phyloP scores from a whole-genome alignment of 1,284 basidiomycete genomes.

The Sparassis latifolia region DNA sequence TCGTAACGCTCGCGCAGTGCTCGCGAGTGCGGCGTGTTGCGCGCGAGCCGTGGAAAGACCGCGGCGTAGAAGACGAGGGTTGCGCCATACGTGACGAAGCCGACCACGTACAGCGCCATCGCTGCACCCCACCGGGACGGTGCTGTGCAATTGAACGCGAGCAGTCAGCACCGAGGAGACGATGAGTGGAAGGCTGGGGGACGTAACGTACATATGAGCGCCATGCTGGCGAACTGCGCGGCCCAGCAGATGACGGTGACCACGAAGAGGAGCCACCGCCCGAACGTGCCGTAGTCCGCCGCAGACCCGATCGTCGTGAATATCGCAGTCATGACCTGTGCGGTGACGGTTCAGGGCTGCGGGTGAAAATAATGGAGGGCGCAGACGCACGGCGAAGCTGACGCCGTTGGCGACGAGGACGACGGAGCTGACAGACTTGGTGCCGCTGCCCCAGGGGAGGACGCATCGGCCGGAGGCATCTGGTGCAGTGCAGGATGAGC shows the following conservation, averaged over 20 bases:
- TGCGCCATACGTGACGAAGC: slow-evolving; percentile 71
- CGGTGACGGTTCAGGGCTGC: background rate
- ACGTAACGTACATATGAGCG: slow-evolving; percentile 48
- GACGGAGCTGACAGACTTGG: slow-evolving; percentile 66
- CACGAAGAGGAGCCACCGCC: slow-evolving; percentile 68
- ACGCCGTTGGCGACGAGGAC: slow-evolving; percentile 72
- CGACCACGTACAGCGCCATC: slow-evolving; percentile 78
- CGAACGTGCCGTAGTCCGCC: slow-evolving; percentile 77
- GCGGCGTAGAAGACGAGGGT: slow-evolving; percentile 81
- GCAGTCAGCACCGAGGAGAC: too few relatives aligned
- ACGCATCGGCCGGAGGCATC: slow-evolving; percentile 64
- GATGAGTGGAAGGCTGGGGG: background rate
- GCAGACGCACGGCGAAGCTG: slow-evolving; percentile 57
- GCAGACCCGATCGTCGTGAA: slow-evolving; percentile 80
- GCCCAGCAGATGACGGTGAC: slow-evolving; percentile 76
- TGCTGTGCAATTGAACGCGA: slow-evolving; percentile 25
- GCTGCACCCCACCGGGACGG: slow-evolving; percentile 69
- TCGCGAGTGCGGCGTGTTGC: slow-evolving; percentile 69
- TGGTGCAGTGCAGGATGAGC: slow-evolving; percentile 51
- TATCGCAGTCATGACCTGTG: slow-evolving; percentile 66
- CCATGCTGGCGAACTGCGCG: slow-evolving; percentile 73
- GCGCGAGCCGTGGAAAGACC: slow-evolving; percentile 74
- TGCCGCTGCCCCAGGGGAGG: slow-evolving; percentile 64
- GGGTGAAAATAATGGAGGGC: slow-evolving; percentile 6
- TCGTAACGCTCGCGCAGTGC: slow-evolving; percentile 52